A percentile compares a stretch with the other conserved stretches of the same genome.
These are phyloP conservation scores for Zasmidium cellare DNA, from an alignment of 2,329 filamentous ascomycete genomes.

Conservation along the genomic window DNA sequence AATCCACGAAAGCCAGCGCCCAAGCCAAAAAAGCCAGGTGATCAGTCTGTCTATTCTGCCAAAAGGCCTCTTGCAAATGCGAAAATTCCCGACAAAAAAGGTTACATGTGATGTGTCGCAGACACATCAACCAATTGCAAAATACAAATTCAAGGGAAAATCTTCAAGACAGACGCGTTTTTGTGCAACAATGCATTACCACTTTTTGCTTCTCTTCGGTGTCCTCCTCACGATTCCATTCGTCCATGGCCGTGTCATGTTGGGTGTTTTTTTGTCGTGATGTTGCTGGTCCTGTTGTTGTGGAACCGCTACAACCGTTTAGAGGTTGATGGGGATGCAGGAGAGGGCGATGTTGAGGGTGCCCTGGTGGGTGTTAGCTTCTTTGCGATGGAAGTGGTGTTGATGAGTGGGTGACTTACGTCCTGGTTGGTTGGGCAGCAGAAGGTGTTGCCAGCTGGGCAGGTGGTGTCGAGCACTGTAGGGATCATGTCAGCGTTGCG, in stretches of 20 bases:
- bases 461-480: slow-evolving; percentile 5
- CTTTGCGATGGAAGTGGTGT: background rate
- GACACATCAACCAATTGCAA: background rate
- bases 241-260: background rate
- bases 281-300: no score
- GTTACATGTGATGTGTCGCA: background rate
- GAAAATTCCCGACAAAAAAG: no score
- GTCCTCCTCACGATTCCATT: no score
- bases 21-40: no score
- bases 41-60: no score
- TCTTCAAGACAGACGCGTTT: background rate
- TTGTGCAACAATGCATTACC: background rate
- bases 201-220: background rate
- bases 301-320: no score
- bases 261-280: background rate
- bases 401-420: background rate
- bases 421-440: slow-evolving; percentile 21
- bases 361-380: no score
- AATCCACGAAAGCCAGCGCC: no score
- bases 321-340: slow-evolving; percentile 8
- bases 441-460: slow-evolving; percentile 16
- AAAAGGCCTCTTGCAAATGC: no score
- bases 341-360: slow-evolving; percentile 10
- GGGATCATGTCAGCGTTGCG: background rate
- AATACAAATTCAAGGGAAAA: background rate